Evolutionary conservation across 2,329 filamentous ascomycete species (phyloP).

Genomic region (Aspergillus versicolor): DNA sequence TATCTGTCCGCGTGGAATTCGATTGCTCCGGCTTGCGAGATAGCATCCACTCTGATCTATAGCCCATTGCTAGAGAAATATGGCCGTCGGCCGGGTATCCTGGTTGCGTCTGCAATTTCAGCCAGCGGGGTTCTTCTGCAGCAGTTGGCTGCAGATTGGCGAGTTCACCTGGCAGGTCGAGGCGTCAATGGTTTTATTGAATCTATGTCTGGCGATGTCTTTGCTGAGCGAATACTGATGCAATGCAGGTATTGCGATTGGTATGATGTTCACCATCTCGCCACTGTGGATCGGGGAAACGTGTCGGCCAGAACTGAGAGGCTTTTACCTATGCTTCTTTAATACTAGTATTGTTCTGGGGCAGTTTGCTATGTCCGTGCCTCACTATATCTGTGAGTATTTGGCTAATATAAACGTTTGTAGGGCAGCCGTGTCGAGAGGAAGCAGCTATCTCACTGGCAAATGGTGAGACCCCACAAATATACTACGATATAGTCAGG

Average conservation of each 20-base stretch:
- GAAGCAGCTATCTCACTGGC: conserved; percentile 20
- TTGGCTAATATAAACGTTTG: neutral
- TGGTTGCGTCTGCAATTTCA: conserved; percentile 27
- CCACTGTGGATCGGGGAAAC: conserved; percentile 42
- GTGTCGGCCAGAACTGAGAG: conserved; percentile 37
- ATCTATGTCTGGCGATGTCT: too few species aligned
- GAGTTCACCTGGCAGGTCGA: conserved; percentile 28
- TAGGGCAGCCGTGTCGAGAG: conserved; percentile 22
- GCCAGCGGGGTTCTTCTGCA: conserved; percentile 31
- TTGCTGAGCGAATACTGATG: neutral
- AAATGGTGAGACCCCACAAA: conserved; percentile 7
- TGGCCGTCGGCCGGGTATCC: conserved; percentile 32
- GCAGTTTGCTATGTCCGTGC: conserved; percentile 24
- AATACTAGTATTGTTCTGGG: conserved; percentile 41
- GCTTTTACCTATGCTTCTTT: conserved; percentile 41
- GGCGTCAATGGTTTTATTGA: conserved; percentile 5
- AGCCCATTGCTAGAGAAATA: conserved; percentile 33
- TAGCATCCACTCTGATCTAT: conserved; percentile 17
- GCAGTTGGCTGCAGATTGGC: conserved; percentile 28
- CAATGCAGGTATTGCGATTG: conserved; percentile 30
- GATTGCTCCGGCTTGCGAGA: conserved; percentile 21
- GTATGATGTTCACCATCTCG: conserved; percentile 38
- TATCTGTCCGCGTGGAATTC: conserved; percentile 32
- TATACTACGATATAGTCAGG: too few species aligned
- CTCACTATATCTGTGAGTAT: neutral